Base-by-base conservation (phyloP, 345 rosid genomes). In the Eucalyptus cloeziana region DNA sequence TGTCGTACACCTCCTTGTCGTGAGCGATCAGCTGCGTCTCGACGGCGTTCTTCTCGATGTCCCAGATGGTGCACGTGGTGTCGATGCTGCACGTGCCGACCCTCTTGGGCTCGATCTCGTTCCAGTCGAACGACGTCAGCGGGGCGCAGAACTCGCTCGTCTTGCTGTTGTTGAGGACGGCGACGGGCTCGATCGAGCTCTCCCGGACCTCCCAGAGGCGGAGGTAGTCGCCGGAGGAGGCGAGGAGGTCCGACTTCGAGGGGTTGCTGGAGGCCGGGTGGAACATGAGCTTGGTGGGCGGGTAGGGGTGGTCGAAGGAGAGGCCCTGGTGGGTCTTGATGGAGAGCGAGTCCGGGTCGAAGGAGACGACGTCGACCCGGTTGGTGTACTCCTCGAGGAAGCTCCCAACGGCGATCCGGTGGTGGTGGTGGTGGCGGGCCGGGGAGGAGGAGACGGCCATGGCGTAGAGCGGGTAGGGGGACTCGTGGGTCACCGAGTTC, bases 1-100 rank as follows among this genome's bases (percentile, higher is more conserved):
- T 97, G 92, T 97, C 99, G 88, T 96, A 96, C 11, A 97, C 99
- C 93, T 97, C 99, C 89, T 97, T 97, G 69, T 97, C 99, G 86
- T 97, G 99, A 1, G 99, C 99, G 4, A 97, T 97, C 87, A 97
- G 93, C 88, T 97, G 99, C 24, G 99, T 97, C 91, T 97, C 99
- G 3, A 97, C 99, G 5, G 56, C 94, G 16, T 93, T 92, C 86
- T 93, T 95, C 89, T 97, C 99, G 27, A 97, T 93, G 91, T 97
- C 99, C 99, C 99, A 96, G 40, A 97, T 94, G 8, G 99, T 97
- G 89, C 99, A 97, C 2, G 99, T 97, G 37, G 99, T 97, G 67
- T 97, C 99, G 86, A 97, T 97, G 88, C 98, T 96, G 83, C 94
- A 96, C 33, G 99, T 97, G 13, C 97, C 99, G n/a, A 98, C 88